These are phyloP conservation scores for Collariella sp. DNA, from an alignment of 495 filamentous ascomycete genomes.

Conservation along the genomic window DNA sequence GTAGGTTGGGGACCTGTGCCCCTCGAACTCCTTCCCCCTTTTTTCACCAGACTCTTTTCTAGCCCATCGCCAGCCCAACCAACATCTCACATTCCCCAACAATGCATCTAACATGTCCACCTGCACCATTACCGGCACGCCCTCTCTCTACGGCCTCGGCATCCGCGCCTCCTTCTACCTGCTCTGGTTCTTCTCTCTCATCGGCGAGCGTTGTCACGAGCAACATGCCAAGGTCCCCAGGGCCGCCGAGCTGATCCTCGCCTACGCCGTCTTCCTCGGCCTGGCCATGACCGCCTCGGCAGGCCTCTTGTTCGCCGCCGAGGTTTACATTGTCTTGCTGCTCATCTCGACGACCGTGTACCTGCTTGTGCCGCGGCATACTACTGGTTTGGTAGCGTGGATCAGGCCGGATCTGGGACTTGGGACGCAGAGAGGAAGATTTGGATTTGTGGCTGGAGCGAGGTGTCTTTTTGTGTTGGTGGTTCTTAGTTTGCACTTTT, in stretches of 20 bases:
- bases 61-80: not conserved
- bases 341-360: conserved; percentile 30
- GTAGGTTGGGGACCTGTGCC: too few species aligned
- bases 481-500: conserved; percentile 28
- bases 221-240: conserved; percentile 10
- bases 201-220: conserved; percentile 19
- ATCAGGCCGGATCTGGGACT: conserved; percentile 19
- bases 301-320: conserved; percentile 7
- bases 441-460: not conserved
- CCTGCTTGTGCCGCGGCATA: conserved; percentile 25
- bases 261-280: conserved; percentile 18
- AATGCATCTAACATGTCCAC: conserved; percentile 2
- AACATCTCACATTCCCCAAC: too few species aligned
- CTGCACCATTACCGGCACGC: conserved; percentile 14
- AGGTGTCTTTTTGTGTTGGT: conserved; percentile 21
- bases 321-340: conserved; percentile 31
- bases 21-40: not conserved
- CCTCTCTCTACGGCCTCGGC: conserved; percentile 25
- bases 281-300: conserved; percentile 6
- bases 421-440: not conserved
- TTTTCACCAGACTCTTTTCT: not conserved
- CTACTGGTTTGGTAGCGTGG: conserved; percentile 25
- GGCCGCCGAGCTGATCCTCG: conserved; percentile 13
- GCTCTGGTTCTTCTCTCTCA: conserved; percentile 22
- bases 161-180: conserved; percentile 33